These are phyloP conservation scores for Papiliotrema laurentii DNA, from an alignment of 1,284 basidiomycete genomes.

Conservation along the genomic window DNA sequence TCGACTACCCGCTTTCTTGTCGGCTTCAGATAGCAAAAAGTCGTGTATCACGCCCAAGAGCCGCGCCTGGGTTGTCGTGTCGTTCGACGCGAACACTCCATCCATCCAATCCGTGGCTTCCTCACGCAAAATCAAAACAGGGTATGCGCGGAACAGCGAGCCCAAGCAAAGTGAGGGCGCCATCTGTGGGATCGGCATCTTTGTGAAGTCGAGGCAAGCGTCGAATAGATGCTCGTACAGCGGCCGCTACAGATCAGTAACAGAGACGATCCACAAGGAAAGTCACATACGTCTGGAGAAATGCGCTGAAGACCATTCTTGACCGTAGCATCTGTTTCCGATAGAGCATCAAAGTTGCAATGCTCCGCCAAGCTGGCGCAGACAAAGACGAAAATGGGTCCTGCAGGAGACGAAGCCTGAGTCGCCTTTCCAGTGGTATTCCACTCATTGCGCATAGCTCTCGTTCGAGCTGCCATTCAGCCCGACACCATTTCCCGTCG, in stretches of 20 bases:
- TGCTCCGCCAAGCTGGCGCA: constrained; percentile 79
- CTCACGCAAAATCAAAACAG: constrained; percentile 76
- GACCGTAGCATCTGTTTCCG: constrained; percentile 46
- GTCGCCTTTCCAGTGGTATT: constrained; percentile 2
- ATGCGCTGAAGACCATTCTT: constrained; percentile 59
- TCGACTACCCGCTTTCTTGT: constrained; percentile 56
- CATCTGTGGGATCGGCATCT: constrained; percentile 25
- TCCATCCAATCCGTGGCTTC: constrained; percentile 83
- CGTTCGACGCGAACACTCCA: constrained; percentile 66
- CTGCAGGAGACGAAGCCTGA: constrained; percentile 10
- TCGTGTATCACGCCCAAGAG: constrained; percentile 85
- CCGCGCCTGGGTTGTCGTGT: constrained; percentile 66
- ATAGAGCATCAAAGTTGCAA: constrained; percentile 76
- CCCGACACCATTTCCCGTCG: background rate
- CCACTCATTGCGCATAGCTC: constrained; percentile 16
- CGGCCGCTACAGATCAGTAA: constrained; percentile 31
- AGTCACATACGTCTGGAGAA: constrained; percentile 52
- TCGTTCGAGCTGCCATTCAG: constrained; percentile 17
- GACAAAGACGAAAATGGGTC: constrained; percentile 66
- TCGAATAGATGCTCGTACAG: constrained; percentile 78
- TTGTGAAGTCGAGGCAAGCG: constrained; percentile 55
- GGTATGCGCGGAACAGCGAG: constrained; percentile 87
- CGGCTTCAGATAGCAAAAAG: constrained; percentile 74
- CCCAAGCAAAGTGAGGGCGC: constrained; percentile 66
- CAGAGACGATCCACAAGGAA: background rate